Base-by-base conservation (phyloP, 2,329 filamentous ascomycete species). In the Claviceps sp. region DNA sequence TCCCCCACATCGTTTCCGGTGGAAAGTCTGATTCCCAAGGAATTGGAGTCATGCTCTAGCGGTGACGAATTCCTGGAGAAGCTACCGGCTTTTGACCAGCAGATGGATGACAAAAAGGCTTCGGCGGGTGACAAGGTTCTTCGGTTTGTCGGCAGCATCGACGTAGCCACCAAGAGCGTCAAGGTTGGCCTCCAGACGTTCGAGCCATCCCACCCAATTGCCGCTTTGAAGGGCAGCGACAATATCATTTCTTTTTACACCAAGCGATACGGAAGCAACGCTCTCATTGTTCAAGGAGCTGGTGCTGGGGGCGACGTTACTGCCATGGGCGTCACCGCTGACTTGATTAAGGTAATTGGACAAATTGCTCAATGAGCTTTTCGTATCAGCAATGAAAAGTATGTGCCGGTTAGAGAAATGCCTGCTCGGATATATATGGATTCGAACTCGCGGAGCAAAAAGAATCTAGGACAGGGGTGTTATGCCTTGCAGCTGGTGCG, bases 171-270 rank as follows among this genome's bases (percentile, higher is more conserved):
- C 56, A 85, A 88, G 66, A 73, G 82, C 60, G 86, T 97, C 67
- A 94, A 90, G 74, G 93, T 98, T 53, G 91, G 93, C 2, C 71
- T 98, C 58, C 85, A 96, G 76, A 87, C 85, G 70, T 90, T 89
- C 60, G 89, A 95, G 59, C 81, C 81, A 60, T 87, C 85, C 55
- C 89, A 94, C 64, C 87, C 93, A 13, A 96, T 98, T 70, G 93
- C 93, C 14, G 85, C 87, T 47, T 76, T 98, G 53, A 95, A 95
- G 78, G 93, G 93, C 39, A 97, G 90, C 68, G 93, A 97, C 67
- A 98, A 98, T 74, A 95, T 98, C 66, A 95, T 98, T 65, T 95
- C 85, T 74, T 96, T 98, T 75, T 95, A 96, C 71, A 98, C 93
- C 5, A 86, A 94, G 76, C 80, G 93, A 62, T 98, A 98, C 65